Base-by-base conservation (phyloP, 495 filamentous ascomycete species). In the Tuber borchii region DNA sequence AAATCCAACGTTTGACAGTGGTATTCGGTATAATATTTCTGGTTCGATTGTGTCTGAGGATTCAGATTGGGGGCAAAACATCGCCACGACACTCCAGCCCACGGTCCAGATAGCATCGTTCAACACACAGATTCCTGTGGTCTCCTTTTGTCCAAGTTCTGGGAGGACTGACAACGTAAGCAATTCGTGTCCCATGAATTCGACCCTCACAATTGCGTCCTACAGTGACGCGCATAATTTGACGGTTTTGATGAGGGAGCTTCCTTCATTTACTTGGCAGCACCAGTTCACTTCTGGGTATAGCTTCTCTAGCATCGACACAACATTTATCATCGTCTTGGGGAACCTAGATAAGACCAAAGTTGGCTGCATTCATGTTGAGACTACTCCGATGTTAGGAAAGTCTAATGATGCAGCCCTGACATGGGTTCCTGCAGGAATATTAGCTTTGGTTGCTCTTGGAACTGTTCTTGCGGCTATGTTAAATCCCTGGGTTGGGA, bases 401-500 rank as follows among this genome's bases (percentile, higher is more conserved):
- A 81, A 85, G 6, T 84, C 84, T 5, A 84, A 97, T 74, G 88
- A 87, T 45, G 88, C 87, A 80, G 86, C 91, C 56, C 83, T 97
- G n/a, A 90, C 88, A 48, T 97, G 92, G 83, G 83, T 97, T 3
- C 94, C 95, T 1, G 85, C 95, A 45, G 86, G 91, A 5, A 88
- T 97, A 44, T 86, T 99, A 71, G 84, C 94, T 19, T 84, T 94
- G 39, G 93, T 97, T 37, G 96, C 90, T 7, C 83, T 93, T 72
- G 93, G 93, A 22, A 97, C 93, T 2, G 85, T 93, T 22, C 88
- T 91, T 75, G 94, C 95, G 6, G 93, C 90, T 61, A 92, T 95
- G 34, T 94, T 89, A 83, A 97, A 94, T 82, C 95, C 96, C 0
- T 99, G 95, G 93, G 82, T 79, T 72, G 95, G 95, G 46, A 92